phyloP scores from a whole-genome alignment of 1,284 basidiomycete genomes.

The Vanrija sp. region DNA sequence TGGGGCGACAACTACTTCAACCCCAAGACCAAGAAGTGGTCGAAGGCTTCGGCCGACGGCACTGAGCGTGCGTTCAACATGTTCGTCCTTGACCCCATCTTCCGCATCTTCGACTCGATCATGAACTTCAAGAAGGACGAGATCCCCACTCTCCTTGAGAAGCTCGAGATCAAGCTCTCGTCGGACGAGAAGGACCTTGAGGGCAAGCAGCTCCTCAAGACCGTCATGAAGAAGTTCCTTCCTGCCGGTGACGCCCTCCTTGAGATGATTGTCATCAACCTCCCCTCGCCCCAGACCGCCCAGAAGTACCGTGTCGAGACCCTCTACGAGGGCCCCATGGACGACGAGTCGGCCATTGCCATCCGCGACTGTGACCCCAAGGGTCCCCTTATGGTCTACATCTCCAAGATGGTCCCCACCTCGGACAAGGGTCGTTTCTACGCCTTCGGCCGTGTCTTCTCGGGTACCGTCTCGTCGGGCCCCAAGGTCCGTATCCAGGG shows the following conservation, averaged over 20 bases:
- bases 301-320: slow-evolving; percentile 99
- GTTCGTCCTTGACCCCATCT: slow-evolving; percentile 99
- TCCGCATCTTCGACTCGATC: slow-evolving; percentile 96
- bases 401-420: slow-evolving; percentile 99
- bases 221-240: slow-evolving; percentile 99
- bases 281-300: slow-evolving; percentile 93
- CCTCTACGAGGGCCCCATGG: slow-evolving; percentile 99
- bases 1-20: slow-evolving; percentile 99
- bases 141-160: slow-evolving; percentile 81
- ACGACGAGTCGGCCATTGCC: slow-evolving; percentile 98
- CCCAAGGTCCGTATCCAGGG: slow-evolving; percentile 99
- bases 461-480: slow-evolving; percentile 92
- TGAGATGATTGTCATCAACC: slow-evolving; percentile 99
- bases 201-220: slow-evolving; percentile 95
- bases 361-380: slow-evolving; percentile 98
- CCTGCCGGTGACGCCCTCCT: slow-evolving; percentile 97
- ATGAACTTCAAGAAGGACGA: slow-evolving; percentile 99
- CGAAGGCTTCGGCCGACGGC: slow-evolving; percentile 75
- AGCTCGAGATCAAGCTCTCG: slow-evolving; percentile 90
- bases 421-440: slow-evolving; percentile 99
- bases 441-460: slow-evolving; percentile 99
- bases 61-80: slow-evolving; percentile 91
- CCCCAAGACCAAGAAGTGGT: slow-evolving; percentile 96
- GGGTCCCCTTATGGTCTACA: slow-evolving; percentile 94
- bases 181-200: slow-evolving; percentile 92